Evolutionary conservation across 2,329 filamentous ascomycete genomes (phyloP), one percentile per base, ranked within the genome.

Genomic region (Pseudogymnoascus sp.): DNA sequence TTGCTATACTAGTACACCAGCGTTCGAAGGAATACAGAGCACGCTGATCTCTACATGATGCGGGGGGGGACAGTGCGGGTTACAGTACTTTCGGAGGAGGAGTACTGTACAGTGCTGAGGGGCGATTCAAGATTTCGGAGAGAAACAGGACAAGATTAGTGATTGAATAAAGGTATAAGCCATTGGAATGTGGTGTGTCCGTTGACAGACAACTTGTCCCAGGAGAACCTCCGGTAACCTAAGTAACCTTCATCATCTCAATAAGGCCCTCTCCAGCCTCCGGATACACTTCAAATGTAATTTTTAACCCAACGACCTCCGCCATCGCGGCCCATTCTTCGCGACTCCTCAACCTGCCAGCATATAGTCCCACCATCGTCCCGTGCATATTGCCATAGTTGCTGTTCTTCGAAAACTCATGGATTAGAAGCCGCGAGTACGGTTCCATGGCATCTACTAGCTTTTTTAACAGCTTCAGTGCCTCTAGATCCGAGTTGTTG

Each of bases 271-370:
- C 75, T 0, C 74, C 75, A 16, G 66, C 66, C 2, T 61, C 64
- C 7, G 74, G 73, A 67, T 75, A 76, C 11, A 65, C 69, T 64
- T 77, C 75, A 62, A 76, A 77, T 1, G 72, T 74, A 2, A 77
- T 72, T 43, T 71, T 62, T 28, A 77, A 61, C 1, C 75, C 75
- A 8, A 68, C 69, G 43, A 76, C 63, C 3, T 67, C 67, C 4
- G 75, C 75, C 64, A 77, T 67, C 39, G 72, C 70, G 45, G 70
- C 70, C 74, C 74, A 77, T 63, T 77, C 75, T 0, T 63, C 54
- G n/a, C 69, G 63, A n/a, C 72, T 75, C 43, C 75, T 69, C 62
- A 75, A 70, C 3, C 75, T 68, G 0, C 75, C 75, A 1, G 71
- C 75, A 63, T 70, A 77, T 19, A 77, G 61, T 0, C 71, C 70